Evolutionary conservation across 2,329 filamentous ascomycete genomes (phyloP).

Genomic region (Apiospora pterosperma): DNA sequence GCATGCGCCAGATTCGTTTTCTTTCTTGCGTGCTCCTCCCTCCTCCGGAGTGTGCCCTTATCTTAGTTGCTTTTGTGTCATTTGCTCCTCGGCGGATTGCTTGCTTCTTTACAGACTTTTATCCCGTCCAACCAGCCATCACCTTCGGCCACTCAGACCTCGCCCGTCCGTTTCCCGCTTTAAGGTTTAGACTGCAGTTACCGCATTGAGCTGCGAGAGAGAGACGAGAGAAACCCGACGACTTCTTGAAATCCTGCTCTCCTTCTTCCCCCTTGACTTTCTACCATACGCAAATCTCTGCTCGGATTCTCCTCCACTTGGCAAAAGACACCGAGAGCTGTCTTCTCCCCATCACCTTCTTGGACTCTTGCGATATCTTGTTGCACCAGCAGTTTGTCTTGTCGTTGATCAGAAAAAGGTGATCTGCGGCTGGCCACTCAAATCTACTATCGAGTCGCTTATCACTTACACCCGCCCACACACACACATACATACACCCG

Average conservation of each 20-base stretch:
- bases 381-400: neutral
- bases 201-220: neutral
- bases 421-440: neutral
- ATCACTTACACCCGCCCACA: neutral
- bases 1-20: neutral
- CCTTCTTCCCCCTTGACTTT: neutral
- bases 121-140: neutral
- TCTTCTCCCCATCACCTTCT: neutral
- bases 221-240: neutral
- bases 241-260: neutral
- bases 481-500: neutral
- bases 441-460: neutral
- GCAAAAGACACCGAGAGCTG: neutral
- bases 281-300: neutral
- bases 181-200: neutral
- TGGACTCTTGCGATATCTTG: neutral
- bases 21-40: neutral
- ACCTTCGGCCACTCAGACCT: neutral
- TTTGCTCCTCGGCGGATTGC: neutral
- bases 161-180: neutral
- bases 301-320: neutral
- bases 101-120: slow-evolving; percentile 2
- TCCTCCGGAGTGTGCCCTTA: neutral
- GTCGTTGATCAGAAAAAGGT: neutral
- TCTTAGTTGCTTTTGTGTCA: neutral